Evolutionary conservation across 768 basidiomycete genomes (phyloP), one percentile per base, ranked within the genome.

Genomic region (Hygrophoropsis aurantiaca): DNA sequence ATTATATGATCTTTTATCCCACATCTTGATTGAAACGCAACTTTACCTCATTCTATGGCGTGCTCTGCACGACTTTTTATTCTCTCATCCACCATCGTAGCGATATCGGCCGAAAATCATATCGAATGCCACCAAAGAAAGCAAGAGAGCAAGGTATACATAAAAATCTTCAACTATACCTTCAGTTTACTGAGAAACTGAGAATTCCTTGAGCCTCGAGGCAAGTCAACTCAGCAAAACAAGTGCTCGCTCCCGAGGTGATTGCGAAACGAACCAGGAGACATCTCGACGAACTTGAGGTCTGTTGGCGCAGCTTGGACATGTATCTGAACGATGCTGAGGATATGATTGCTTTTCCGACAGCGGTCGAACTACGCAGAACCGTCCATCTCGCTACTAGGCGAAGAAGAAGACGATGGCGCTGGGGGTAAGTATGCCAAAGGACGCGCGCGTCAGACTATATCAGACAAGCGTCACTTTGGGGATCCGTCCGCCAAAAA

Each of bases 271-370:
- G 90, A 48, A 86, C 81, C 8, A 84, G 79, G 64, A 72, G 82
- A 34, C 90, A 87, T 64, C 77, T 94, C 7, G 88, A 88, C 52
- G 90, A 94, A 63, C 83, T 94, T 40, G 90, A 94, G 78, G 90
- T 85, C 55, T 10, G 64, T 44, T 11, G n/a, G n/a, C 27, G 15
- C n/a, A 18, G 26, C 5, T 19, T 38, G 34, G 27, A 30, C 6
- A 30, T 30, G 27, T 30, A 13, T 47, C 19, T 43, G 36, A 34
- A 30, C 13, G 13, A 30, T 30, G 27, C 27, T 30, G 13, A 30
- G 27, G 7, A 13, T 13, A 30, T 13, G n/a, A n/a, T n/a, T n/a
- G n/a, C 42, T 53, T 26, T 52, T 51, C 3, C 39, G 21, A 40
- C 56, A 91, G 89, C 77, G 82, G 46, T 87, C 90, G 25, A 91